Conservation (phyloP, 2,329 filamentous ascomycete genomes). For the Claviceps cyperi region DNA sequence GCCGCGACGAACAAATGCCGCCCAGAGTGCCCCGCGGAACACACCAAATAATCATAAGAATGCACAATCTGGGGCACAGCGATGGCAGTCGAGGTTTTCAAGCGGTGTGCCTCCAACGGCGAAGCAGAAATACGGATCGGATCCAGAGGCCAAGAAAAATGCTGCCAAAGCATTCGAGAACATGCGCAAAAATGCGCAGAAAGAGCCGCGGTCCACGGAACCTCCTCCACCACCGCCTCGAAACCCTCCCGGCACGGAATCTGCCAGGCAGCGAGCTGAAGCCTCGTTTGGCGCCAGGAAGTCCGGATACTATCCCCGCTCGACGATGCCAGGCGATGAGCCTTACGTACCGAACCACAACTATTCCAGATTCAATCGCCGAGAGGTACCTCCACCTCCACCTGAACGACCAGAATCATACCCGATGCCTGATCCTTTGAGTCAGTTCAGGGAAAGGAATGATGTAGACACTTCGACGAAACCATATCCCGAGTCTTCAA, state of each 20-base stretch:
- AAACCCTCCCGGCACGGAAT: constrained; percentile 34
- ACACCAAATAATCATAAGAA: constrained; percentile 6
- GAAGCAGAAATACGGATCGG: constrained; percentile 21
- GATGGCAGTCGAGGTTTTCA: constrained; percentile 29
- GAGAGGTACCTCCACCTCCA: constrained; percentile 7
- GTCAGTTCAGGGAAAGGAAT: constrained; percentile 27
- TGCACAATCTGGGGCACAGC: constrained; percentile 26
- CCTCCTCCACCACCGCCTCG: constrained; percentile 19
- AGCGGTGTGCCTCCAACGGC: constrained; percentile 28
- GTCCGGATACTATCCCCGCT: constrained; percentile 34
- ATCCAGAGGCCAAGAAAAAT: constrained; percentile 25
- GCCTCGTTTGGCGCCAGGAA: constrained; percentile 39
- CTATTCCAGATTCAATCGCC: constrained; percentile 24
- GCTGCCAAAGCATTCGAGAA: constrained; percentile 28
- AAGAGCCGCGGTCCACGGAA: constrained; percentile 13
- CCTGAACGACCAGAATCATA: constrained; percentile 5
- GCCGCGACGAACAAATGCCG: constrained; percentile 25
- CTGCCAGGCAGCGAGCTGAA: constrained; percentile 37
- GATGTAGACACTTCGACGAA: constrained; percentile 19
- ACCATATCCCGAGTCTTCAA: constrained; percentile 1
- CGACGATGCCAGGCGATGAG: constrained; percentile 35
- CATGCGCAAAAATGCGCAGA: constrained; percentile 23
- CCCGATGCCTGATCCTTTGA: constrained; percentile 31
- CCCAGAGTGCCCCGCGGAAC: constrained; percentile 2
- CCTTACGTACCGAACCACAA: constrained; percentile 34